A percentile compares a stretch with the other conserved stretches of the same genome.
Evolutionary conservation across 108 stramenopile species (phyloP).

Genomic region (Parietichytrium sp.): DNA sequence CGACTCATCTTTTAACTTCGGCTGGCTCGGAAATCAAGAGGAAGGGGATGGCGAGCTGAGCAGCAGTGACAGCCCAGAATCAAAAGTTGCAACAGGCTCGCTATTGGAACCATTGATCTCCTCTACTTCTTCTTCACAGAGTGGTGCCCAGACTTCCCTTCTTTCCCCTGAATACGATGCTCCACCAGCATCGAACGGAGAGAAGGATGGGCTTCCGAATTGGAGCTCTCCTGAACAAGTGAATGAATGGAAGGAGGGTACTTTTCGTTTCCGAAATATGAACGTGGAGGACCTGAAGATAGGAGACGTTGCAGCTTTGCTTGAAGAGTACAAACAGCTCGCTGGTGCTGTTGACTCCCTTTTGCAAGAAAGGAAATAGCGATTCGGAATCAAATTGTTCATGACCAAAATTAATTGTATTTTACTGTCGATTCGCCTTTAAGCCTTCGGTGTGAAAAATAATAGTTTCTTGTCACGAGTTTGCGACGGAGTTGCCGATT

Average conservation of each 20-base stretch:
- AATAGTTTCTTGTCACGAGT: too few species aligned
- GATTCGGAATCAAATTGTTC: too few species aligned
- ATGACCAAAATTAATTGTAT: too few species aligned
- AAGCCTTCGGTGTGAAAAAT: too few species aligned
- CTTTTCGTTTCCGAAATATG: not conserved
- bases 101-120: not conserved
- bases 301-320: not conserved
- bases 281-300: not conserved
- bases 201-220: not conserved
- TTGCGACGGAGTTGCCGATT: too few species aligned
- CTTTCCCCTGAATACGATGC: not conserved
- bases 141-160: not conserved
- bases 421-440: too few species aligned
- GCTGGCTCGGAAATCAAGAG: not conserved
- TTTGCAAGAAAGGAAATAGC: too few species aligned
- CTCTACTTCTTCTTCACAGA: not conserved
- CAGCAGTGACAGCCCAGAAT: not conserved
- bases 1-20: not conserved
- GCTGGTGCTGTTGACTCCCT: not conserved
- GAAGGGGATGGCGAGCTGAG: not conserved
- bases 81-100: not conserved
- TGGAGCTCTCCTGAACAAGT: not conserved
- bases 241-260: conserved; percentile 4
- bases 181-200: not conserved
- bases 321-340: conserved; percentile 9